phyloP scores from a whole-genome alignment of 2,329 filamentous ascomycete species.

The Davidsoniella virescens region DNA sequence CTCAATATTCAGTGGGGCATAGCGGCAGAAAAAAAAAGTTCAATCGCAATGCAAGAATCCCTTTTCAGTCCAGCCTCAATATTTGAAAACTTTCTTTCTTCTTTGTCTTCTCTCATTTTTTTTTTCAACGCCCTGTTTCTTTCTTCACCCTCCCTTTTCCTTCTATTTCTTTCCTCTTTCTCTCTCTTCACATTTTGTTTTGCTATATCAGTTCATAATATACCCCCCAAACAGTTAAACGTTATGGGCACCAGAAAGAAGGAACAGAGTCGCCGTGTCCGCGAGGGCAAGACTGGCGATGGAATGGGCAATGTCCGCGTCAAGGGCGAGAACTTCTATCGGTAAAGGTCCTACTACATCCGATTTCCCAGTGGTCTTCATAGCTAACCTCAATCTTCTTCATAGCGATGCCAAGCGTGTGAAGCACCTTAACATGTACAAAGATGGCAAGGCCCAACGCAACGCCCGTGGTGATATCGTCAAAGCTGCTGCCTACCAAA shows the following conservation, averaged over 20 bases:
- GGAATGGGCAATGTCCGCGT: slow-evolving; percentile 80
- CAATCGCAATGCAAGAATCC: not conserved
- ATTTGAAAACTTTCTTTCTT: slow-evolving; percentile 4
- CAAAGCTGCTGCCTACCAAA: slow-evolving; percentile 72
- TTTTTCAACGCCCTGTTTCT: not conserved
- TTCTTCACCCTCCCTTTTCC: not conserved
- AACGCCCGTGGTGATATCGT: slow-evolving; percentile 74
- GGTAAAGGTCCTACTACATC: slow-evolving; percentile 30
- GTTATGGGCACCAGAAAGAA: slow-evolving; percentile 85
- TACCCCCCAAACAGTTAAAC: slow-evolving; percentile 3
- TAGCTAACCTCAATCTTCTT: slow-evolving; percentile 10
- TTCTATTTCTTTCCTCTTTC: not conserved
- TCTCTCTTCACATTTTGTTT: slow-evolving; percentile 14
- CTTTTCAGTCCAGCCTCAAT: slow-evolving; percentile 1
- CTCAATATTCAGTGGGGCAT: slow-evolving; percentile 16
- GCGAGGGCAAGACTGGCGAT: slow-evolving; percentile 72
- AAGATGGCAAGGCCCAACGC: slow-evolving; percentile 66
- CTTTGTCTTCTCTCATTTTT: not conserved
- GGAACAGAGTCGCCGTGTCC: slow-evolving; percentile 64
- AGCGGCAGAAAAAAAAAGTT: slow-evolving; percentile 18
- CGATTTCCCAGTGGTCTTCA: not conserved
- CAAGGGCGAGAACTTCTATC: slow-evolving; percentile 98
- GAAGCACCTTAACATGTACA: slow-evolving; percentile 78
- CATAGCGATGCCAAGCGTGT: slow-evolving; percentile 61
- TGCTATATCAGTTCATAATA: not conserved